A percentile compares a stretch with the other conserved stretches of the same genome.
Evolutionary conservation across 768 basidiomycete species (phyloP).

Genomic region (Lactarius sp.): DNA sequence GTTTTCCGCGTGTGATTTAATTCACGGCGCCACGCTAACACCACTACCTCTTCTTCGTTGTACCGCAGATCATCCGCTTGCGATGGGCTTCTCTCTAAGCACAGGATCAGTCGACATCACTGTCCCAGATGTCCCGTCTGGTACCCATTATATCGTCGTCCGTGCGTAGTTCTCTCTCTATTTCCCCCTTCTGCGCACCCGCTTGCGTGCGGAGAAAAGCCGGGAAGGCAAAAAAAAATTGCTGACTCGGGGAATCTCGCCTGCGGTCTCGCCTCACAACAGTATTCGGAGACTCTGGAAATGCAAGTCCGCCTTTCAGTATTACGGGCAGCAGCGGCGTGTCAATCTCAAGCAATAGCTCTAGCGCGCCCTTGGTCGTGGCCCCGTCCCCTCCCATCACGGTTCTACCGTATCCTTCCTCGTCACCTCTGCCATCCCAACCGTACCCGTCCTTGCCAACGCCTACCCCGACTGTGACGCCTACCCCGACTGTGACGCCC

Average conservation of each 20-base stretch:
- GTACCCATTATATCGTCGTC: conserved; percentile 37
- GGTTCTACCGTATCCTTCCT: not conserved
- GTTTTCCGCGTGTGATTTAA: not conserved
- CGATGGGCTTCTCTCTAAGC: conserved; percentile 36
- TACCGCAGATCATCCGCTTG: conserved; percentile 33
- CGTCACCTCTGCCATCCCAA: not conserved
- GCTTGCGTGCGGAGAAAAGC: not conserved
- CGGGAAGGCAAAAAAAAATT: not conserved
- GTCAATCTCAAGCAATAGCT: not conserved
- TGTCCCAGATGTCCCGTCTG: conserved; percentile 36
- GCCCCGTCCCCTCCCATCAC: not conserved
- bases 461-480: no score
- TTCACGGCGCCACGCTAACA: not conserved
- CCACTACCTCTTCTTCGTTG: not conserved
- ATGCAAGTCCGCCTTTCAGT: conserved; percentile 39
- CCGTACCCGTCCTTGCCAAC: no score
- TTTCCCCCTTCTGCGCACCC: not conserved
- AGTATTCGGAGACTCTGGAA: conserved; percentile 50
- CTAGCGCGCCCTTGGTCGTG: not conserved
- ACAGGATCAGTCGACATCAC: conserved; percentile 35
- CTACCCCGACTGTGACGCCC: no score
- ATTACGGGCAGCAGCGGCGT: conserved; percentile 26
- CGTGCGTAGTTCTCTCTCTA: conserved; percentile 34
- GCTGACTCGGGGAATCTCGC: not conserved
- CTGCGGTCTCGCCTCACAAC: not conserved